A percentile compares a stretch with the other conserved stretches of the same genome.
phyloP scores from a whole-genome alignment of 176 grass and related monocot species.

The Aechmea fasciata region DNA sequence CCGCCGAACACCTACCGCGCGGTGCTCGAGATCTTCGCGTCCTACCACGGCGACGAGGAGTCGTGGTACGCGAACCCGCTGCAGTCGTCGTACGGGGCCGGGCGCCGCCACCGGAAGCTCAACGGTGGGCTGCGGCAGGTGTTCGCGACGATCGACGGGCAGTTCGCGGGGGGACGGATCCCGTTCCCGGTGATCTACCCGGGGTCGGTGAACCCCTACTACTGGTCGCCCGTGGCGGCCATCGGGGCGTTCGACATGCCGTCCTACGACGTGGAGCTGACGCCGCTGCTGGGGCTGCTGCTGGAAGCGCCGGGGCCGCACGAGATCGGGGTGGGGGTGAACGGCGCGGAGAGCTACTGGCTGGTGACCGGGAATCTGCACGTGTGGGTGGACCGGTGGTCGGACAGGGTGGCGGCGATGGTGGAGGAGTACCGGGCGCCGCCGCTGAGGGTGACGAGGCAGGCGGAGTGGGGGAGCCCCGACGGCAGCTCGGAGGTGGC shows the following conservation, averaged over 20 bases:
- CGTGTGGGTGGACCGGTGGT: constrained; percentile 6
- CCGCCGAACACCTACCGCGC: constrained; percentile 9
- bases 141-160: constrained; percentile 10
- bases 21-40: constrained; percentile 12
- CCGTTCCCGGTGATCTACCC: constrained; percentile 12
- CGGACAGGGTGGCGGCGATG: background rate
- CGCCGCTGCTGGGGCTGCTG: constrained; percentile 1
- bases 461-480: background rate
- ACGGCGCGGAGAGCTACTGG: background rate
- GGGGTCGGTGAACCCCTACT: constrained; percentile 12
- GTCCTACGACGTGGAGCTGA: constrained; percentile 11
- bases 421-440: background rate
- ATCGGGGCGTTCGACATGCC: constrained; percentile 11
- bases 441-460: constrained; percentile 1
- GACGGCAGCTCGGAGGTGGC: constrained; percentile 12
- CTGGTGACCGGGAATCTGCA: constrained; percentile 5
- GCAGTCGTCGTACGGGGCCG: background rate
- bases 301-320: background rate
- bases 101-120: background rate
- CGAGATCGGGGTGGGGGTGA: constrained; percentile 12
- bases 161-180: background rate
- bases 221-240: constrained; percentile 7
- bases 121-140: background rate
- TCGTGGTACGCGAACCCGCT: constrained; percentile 8
- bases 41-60: constrained; percentile 17